phyloP scores from a whole-genome alignment of 2,329 filamentous ascomycete species.

The Fusarium sororula region DNA sequence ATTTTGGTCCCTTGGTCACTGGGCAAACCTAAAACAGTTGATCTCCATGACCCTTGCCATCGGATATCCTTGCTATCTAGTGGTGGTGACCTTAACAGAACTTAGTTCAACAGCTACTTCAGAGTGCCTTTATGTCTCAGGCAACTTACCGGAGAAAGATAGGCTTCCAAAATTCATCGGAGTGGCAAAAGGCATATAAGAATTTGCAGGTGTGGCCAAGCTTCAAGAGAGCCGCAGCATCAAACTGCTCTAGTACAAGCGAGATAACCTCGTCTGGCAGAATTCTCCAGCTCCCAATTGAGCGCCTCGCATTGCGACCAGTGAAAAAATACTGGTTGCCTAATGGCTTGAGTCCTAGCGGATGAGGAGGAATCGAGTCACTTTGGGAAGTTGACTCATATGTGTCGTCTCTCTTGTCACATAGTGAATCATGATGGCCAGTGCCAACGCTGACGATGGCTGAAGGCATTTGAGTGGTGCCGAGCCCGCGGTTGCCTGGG shows the following conservation, averaged over 20 bases:
- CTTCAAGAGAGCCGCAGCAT: slow-evolving; percentile 66
- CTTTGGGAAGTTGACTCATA: slow-evolving; percentile 39
- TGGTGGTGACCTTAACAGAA: slow-evolving; percentile 38
- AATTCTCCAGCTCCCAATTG: slow-evolving; percentile 70
- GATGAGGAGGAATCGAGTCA: slow-evolving; percentile 76
- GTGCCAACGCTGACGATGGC: slow-evolving; percentile 9
- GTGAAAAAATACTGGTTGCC: slow-evolving; percentile 82
- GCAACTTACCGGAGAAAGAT: slow-evolving; percentile 82
- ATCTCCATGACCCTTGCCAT: slow-evolving; percentile 88
- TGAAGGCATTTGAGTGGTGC: slow-evolving; percentile 33
- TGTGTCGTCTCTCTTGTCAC: slow-evolving; percentile 33
- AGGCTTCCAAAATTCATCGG: slow-evolving; percentile 89
- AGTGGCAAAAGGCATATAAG: slow-evolving; percentile 83
- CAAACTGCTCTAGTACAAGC: slow-evolving; percentile 78
- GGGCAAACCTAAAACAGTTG: slow-evolving; percentile 73
- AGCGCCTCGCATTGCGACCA: slow-evolving; percentile 71
- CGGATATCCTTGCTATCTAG: slow-evolving; percentile 47
- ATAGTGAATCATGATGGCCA: slow-evolving; percentile 28
- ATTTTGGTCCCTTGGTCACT: slow-evolving; percentile 63
- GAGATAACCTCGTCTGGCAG: slow-evolving; percentile 85
- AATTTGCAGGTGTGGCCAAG: slow-evolving; percentile 85
- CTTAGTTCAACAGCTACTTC: slow-evolving; percentile 28
- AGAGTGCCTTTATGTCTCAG: slow-evolving; percentile 12
- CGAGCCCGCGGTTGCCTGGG: background rate
- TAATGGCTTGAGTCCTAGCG: slow-evolving; percentile 83